Evolutionary conservation across 1,139 yeast species (phyloP).

Genomic region (Pneumocystis oryctolagi): DNA sequence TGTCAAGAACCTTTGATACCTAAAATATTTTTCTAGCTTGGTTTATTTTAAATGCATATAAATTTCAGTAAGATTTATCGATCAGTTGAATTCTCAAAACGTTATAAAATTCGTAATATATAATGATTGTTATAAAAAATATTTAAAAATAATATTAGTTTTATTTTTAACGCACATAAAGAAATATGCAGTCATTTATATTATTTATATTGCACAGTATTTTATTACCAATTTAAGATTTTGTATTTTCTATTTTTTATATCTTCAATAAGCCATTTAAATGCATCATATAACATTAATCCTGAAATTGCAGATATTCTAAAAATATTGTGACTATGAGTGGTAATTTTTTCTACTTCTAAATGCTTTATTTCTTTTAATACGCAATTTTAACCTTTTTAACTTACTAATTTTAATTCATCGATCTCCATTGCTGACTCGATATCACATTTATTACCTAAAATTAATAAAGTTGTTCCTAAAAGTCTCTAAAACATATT

Average conservation of each 20-base stretch:
- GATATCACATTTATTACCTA: conserved; percentile 34
- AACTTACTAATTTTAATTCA: conserved; percentile 15
- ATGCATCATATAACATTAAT: conserved; percentile 30
- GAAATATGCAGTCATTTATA: neutral
- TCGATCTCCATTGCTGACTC: conserved; percentile 17
- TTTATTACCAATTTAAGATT: neutral
- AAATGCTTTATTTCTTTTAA: conserved; percentile 24
- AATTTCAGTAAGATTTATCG: too few species aligned
- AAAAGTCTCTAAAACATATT: conserved; percentile 28
- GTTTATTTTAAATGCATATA: neutral
- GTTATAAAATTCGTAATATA: neutral
- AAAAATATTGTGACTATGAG: conserved; percentile 32
- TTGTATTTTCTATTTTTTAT: neutral
- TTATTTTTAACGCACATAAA: neutral
- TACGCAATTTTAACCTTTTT: conserved; percentile 26
- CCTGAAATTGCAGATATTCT: conserved; percentile 49
- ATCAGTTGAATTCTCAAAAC: too few species aligned
- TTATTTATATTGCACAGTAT: neutral
- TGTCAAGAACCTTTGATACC: neutral
- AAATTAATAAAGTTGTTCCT: conserved; percentile 41
- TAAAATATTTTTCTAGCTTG: neutral
- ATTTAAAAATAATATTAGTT: neutral
- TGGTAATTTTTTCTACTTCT: conserved; percentile 30
- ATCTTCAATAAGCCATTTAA: conserved; percentile 38
- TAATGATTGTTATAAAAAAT: too few species aligned